Percentiles rank a stretch among this genome's conserved stretches.
These are phyloP conservation scores for Funneliformis geosporum DNA, from an alignment of 192 early-diverging fungal genomes.

Conservation along the genomic window DNA sequence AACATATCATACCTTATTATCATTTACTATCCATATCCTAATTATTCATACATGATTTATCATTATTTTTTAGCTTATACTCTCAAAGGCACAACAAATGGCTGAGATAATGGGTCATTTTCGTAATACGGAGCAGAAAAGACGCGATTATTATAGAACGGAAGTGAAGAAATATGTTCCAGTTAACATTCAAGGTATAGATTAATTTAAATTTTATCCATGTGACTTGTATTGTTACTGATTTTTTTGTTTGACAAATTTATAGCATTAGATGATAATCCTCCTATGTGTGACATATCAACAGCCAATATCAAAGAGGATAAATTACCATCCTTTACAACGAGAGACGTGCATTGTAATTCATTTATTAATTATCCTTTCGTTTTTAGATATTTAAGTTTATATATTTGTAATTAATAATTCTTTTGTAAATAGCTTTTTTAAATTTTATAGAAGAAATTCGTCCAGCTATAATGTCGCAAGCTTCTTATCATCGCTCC, in stretches of 20 bases:
- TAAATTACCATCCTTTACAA: constrained; percentile 40
- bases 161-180: constrained; percentile 46
- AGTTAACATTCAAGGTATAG: constrained; percentile 37
- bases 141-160: constrained; percentile 45
- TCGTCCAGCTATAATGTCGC: neutral
- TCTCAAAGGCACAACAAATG: constrained; percentile 45
- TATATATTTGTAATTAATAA: neutral
- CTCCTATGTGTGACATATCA: constrained; percentile 54
- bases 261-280: constrained; percentile 43
- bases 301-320: constrained; percentile 38
- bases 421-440: constrained; percentile 2
- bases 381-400: neutral
- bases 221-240: neutral
- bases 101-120: constrained; percentile 46
- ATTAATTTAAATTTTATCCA: neutral
- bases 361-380: neutral
- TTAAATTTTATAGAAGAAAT: constrained; percentile 5
- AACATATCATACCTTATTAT: neutral
- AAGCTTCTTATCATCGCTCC: neutral
- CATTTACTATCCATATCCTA: neutral
- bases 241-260: neutral
- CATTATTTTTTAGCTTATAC: constrained; percentile 31
- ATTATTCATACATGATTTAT: neutral
- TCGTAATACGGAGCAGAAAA: constrained; percentile 40
- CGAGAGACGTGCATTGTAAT: constrained; percentile 43